Evolutionary conservation across 2,329 filamentous ascomycete species (phyloP), one percentile per base, ranked within the genome.

Genomic region (Fusarium udum): DNA sequence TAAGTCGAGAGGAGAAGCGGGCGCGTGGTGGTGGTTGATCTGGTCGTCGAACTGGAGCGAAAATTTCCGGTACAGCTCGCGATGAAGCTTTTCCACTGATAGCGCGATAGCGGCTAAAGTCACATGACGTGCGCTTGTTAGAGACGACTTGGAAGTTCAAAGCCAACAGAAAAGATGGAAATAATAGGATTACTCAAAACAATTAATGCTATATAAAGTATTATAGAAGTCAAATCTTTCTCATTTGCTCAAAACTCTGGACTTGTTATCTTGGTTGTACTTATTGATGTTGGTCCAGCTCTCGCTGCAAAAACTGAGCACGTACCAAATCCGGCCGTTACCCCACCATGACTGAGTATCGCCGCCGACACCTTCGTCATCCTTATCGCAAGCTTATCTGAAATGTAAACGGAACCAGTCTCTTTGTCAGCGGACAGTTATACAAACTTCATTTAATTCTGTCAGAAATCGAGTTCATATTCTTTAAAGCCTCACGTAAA

Each of bases 111-210:
- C 61, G 55, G 67, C 36, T 64, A 51, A 40, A 7, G 64, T 79
- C 78, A 79, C 78, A 78, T 79, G 78, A 79, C 64, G 11, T n/a
- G 51, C 67, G 67, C 52, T 55, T 67, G 53, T 18, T 15, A 20
- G n/a, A 9, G 1, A 1, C 16, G 48, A 22, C 14, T 36, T 18
- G 6, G 7, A 24, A 4, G 36, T 52, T 26, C 22, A 36, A 28
- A 7, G 34, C 8, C 20, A n/a, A 42, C 4, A 18, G 20, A 12
- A n/a, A 28, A 12, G 14, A n/a, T 4, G 11, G 5, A 13, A 11
- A 28, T 7, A 18, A n/a, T 1, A 11, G 7, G 28, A 13, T 15
- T 24, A 8, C 24, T 20, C 1, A 3, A 15, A 15, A 20, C 3
- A 24, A 24, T 13, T 3, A 3, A 10, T 6, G 3, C 20, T 24